phyloP scores from a whole-genome alignment of 2,329 filamentous ascomycete species.

The Colletotrichum tanaceti region DNA sequence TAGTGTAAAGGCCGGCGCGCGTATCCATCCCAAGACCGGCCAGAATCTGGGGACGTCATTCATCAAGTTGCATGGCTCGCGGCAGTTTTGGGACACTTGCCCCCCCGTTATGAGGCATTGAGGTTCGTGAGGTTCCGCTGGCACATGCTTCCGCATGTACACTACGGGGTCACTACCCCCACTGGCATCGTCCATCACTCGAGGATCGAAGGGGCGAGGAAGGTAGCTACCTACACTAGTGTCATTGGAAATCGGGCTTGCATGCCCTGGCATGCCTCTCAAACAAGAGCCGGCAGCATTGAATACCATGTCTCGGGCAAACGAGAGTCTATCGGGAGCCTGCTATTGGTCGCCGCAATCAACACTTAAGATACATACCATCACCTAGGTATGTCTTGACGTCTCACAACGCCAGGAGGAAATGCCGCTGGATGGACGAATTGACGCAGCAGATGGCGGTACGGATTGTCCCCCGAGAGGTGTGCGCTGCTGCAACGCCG shows the following conservation, averaged over 20 bases:
- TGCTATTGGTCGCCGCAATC: slow-evolving; percentile 30
- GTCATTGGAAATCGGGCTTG: slow-evolving; percentile 29
- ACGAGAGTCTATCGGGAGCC: slow-evolving; percentile 18
- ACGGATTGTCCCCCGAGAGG: background rate
- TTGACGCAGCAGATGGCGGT: slow-evolving; percentile 4
- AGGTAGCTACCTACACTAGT: too few relatives aligned
- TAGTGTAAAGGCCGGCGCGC: slow-evolving; percentile 25
- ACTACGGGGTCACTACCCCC: slow-evolving; percentile 17
- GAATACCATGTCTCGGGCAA: slow-evolving; percentile 9
- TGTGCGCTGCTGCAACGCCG: background rate
- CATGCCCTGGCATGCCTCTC: slow-evolving; percentile 28
- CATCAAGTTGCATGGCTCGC: slow-evolving; percentile 32
- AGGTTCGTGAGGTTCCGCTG: slow-evolving; percentile 19
- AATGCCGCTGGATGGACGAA: background rate
- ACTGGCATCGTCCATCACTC: slow-evolving; percentile 10
- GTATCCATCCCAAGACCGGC: slow-evolving; percentile 29
- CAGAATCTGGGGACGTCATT: slow-evolving; percentile 35
- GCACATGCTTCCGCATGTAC: slow-evolving; percentile 37
- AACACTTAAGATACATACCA: background rate
- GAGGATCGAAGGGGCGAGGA: slow-evolving; percentile 3
- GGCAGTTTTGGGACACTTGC: slow-evolving; percentile 17
- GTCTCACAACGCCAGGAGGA: slow-evolving; percentile 1
- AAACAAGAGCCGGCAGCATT: slow-evolving; percentile 7
- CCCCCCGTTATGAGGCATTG: too few relatives aligned
- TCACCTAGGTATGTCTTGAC: background rate